These are phyloP conservation scores for Diaporthe velutina DNA, from an alignment of 2,329 filamentous ascomycete species.

Conservation along the genomic window DNA sequence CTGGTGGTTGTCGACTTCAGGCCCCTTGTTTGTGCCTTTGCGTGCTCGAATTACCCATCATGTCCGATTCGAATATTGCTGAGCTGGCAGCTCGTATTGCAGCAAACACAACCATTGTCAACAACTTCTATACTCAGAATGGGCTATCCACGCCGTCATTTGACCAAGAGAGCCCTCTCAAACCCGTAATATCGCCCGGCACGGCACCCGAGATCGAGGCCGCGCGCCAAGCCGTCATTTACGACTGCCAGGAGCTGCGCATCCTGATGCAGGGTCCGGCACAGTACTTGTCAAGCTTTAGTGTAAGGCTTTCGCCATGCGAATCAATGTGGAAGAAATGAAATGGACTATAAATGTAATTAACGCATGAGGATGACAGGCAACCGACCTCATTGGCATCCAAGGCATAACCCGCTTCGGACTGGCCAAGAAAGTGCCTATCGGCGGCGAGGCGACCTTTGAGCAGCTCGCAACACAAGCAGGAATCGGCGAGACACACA, in stretches of 20 bases:
- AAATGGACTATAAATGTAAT: not conserved
- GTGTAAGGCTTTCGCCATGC: not conserved
- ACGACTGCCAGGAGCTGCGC: slow-evolving; percentile 29
- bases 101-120: slow-evolving; percentile 13
- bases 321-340: not conserved
- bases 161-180: not conserved
- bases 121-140: not conserved
- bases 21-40: not conserved
- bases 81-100: slow-evolving; percentile 29
- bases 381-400: slow-evolving; percentile 3
- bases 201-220: slow-evolving; percentile 16
- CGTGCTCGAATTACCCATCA: slow-evolving; percentile 4
- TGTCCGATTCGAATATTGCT: slow-evolving; percentile 16
- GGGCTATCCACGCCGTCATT: slow-evolving; percentile 5
- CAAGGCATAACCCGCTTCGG: slow-evolving; percentile 32
- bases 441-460: slow-evolving; percentile 19
- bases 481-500: slow-evolving; percentile 30
- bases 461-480: slow-evolving; percentile 22
- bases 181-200: slow-evolving; percentile 6
- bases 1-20: not conserved
- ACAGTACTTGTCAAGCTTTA: slow-evolving; percentile 17
- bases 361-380: not conserved
- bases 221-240: slow-evolving; percentile 32
- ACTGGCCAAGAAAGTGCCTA: slow-evolving; percentile 1
- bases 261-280: slow-evolving; percentile 28